A percentile compares a stretch with the other conserved stretches of the same genome.
Conservation (phyloP, 2,329 filamentous ascomycete species). For the Teratosphaeriaceae sp. region DNA sequence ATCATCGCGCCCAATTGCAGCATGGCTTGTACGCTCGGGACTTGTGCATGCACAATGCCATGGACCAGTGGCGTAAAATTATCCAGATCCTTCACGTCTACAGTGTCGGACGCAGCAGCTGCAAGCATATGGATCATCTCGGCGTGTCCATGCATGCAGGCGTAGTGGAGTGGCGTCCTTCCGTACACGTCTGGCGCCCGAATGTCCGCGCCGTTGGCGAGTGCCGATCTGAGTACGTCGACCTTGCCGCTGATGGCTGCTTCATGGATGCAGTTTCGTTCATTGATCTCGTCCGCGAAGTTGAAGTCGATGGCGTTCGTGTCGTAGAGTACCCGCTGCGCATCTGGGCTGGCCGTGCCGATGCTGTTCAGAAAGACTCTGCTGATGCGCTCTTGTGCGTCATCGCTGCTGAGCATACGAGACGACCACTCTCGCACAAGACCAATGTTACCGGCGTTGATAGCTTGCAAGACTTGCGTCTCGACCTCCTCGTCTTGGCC, state of each 20-base stretch:
- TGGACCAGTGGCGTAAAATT: conserved; percentile 96
- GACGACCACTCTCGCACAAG: conserved; percentile 74
- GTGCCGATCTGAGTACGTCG: conserved; percentile 67
- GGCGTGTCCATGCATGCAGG: conserved; percentile 85
- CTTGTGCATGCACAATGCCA: conserved; percentile 80
- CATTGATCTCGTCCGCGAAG: conserved; percentile 95
- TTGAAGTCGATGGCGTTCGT: conserved; percentile 83
- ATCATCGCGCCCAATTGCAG: conserved; percentile 74
- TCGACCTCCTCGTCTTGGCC: conserved; percentile 87
- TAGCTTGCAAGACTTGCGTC: conserved; percentile 78
- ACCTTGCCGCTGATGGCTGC: conserved; percentile 88
- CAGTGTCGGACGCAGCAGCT: conserved; percentile 56
- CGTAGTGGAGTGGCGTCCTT: conserved; percentile 87
- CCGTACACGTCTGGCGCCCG: conserved; percentile 87
- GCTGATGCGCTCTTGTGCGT: conserved; percentile 70
- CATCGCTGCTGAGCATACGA: conserved; percentile 57
- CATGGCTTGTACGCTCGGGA: conserved; percentile 72
- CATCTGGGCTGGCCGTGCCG: conserved; percentile 71
- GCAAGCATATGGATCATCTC: conserved; percentile 39
- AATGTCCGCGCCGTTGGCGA: conserved; percentile 70
- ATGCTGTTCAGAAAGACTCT: conserved; percentile 86
- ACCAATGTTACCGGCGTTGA: conserved; percentile 71
- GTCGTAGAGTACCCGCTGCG: conserved; percentile 68
- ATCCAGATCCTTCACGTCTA: conserved; percentile 88
- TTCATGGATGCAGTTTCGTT: conserved; percentile 92